phyloP scores from a whole-genome alignment of 2,329 filamentous ascomycete species.

The Talaromyces sp. region DNA sequence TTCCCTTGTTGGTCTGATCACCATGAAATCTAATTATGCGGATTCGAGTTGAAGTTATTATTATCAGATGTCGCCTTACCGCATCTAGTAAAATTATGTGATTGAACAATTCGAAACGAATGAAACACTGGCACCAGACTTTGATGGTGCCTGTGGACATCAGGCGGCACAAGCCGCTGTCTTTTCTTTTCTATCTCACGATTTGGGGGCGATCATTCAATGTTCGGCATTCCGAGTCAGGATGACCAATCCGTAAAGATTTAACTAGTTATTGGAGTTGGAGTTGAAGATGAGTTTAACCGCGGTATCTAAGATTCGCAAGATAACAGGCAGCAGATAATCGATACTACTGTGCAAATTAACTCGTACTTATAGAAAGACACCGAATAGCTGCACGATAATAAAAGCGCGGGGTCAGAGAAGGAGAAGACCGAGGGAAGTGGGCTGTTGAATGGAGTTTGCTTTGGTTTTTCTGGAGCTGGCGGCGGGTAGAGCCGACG shows the following conservation, averaged over 20 bases:
- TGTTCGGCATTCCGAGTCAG: not conserved
- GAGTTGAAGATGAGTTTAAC: not conserved
- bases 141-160: not conserved
- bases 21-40: too few species aligned
- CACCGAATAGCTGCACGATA: not conserved
- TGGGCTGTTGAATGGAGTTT: not conserved
- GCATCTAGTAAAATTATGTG: too few species aligned
- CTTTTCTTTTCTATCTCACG: not conserved
- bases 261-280: not conserved
- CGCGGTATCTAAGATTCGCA: too few species aligned
- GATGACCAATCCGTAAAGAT: not conserved
- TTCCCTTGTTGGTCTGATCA: too few species aligned
- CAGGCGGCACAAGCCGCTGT: not conserved
- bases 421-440: not conserved
- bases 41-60: too few species aligned
- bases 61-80: too few species aligned
- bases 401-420: not conserved
- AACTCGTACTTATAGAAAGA: not conserved
- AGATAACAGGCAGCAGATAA: not conserved
- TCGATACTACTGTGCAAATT: not conserved
- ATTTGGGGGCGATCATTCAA: not conserved
- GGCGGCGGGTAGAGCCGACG: conserved; percentile 8
- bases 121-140: too few species aligned
- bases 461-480: not conserved
- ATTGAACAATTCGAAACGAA: too few species aligned